Base-by-base conservation (phyloP, 306 rosid genomes). In the Sphenostylis stenocarpa region DNA sequence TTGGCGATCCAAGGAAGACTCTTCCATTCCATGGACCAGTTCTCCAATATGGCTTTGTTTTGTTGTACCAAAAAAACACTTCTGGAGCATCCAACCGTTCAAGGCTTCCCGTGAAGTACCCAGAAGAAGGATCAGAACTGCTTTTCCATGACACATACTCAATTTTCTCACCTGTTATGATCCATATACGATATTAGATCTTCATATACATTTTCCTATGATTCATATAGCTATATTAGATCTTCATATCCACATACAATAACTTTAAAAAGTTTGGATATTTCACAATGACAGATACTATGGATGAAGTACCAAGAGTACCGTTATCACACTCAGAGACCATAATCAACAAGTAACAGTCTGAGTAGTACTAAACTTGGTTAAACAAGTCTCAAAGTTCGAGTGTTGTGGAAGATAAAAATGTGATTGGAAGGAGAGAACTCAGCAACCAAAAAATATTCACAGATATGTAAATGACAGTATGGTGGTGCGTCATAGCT, bases 1-100 rank as follows among this genome's bases (percentile, higher is more conserved):
- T 45, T 6, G 84, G 87, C 15, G 84, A 19, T 0, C 90, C 90
- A 1, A 86, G 61, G 41, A 86, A 84, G 3, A 60, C 31, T 20
- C 67, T 60, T 52, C 86, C 75, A n/a, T 86, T 84, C 90, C 90
- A 86, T 13, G 90, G 87, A 44, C 87, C 90, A 15, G 80, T 77
- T 31, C 87, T 76, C 84, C 84, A 86, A 56, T 78, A 69, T 13
- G 80, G 80, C 0, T 0, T 12, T 4, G 79, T 75, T 48, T 68
- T 69, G 16, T 81, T 65, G 14, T 13, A 2, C 87, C 84, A 81
- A 11, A 84, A 19, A 10, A 81, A 79, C 14, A 58, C 62, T 39
- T 86, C 82, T 3, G 78, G 80, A 1, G 49, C 68, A 33, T 26
- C 80, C 6, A 7, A 23, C 1, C 56, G 24, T 9, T 78, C 63